Base-by-base conservation (phyloP, 2,329 filamentous ascomycete species). In the Corinectria fuckeliana region DNA sequence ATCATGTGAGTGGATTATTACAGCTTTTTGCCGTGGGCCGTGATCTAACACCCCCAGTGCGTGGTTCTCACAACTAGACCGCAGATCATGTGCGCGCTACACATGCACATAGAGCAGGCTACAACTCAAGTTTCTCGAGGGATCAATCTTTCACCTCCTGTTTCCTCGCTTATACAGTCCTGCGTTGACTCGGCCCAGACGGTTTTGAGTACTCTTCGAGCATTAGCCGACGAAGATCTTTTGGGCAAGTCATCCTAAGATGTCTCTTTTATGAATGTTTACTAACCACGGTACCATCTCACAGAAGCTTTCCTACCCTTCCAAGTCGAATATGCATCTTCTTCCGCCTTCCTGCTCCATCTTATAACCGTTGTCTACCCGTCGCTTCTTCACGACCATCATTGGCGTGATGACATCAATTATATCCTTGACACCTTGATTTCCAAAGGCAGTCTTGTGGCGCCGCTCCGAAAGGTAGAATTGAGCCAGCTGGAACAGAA, bases 241-340 rank as follows among this genome's bases (percentile, higher is more conserved):
- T 60, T 75, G 2, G 68, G 68, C 68, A 54, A 25, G 62, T 26
- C 18, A 11, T 1, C 5, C 10, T 2, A 2, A 1, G 0, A 0
- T 9, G 4, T 0, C 2, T 1, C 2, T 8, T 1, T 5, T 13
- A 0, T 0, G 1, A 16, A 8, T n/a, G n/a, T n/a, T 8, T 20
- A 6, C 32, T 59, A n/a, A 62, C 14, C 5, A 2, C 2, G 1
- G 11, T 25, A 2, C 25, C 16, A n/a, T 14, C 0, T 1, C 5
- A 2, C 2, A 69, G 68, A 70, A 38, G 73, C 76, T 2, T 78
- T 78, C 10, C 21, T 79, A 2, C 77, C 77, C 0, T 79, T 78
- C 11, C 76, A 79, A 41, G 71, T 78, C 10, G 77, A 79, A 56
- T 76, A 77, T 34, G 76, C 77, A 5, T 79, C 75, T 7, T 78